phyloP scores from a whole-genome alignment of 2,329 filamentous ascomycete genomes.

The Pseudogymnoascus sp. region DNA sequence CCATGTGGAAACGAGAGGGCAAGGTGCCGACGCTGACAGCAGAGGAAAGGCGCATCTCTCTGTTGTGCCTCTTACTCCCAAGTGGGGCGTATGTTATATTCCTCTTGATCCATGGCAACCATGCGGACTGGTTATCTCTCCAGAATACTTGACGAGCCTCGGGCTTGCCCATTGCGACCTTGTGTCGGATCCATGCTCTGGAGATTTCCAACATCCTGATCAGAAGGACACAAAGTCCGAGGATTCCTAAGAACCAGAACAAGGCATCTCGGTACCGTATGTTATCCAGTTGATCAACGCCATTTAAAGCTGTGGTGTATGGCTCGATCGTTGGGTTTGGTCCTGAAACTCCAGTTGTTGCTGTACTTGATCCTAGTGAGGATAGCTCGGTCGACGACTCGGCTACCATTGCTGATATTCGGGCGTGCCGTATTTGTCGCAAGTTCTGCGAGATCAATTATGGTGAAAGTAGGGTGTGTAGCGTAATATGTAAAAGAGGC shows the following conservation, averaged over 20 bases:
- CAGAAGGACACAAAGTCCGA: slow-evolving; percentile 43
- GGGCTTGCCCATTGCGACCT: slow-evolving; percentile 47
- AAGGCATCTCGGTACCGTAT: slow-evolving; percentile 46
- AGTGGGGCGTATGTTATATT: slow-evolving; percentile 55
- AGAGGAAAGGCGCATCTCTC: slow-evolving; percentile 53
- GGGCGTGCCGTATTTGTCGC: background rate
- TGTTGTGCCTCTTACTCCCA: slow-evolving; percentile 57
- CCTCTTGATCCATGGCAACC: slow-evolving; percentile 55
- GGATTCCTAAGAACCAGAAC: slow-evolving; percentile 52
- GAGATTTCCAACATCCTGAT: slow-evolving; percentile 46
- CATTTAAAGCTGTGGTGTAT: slow-evolving; percentile 47
- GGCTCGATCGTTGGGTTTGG: slow-evolving; percentile 43
- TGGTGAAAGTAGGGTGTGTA: background rate
- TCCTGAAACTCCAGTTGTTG: slow-evolving; percentile 11
- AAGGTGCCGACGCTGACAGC: slow-evolving; percentile 54
- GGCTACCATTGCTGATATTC: background rate
- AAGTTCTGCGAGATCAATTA: slow-evolving; percentile 1
- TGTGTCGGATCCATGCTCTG: slow-evolving; percentile 48
- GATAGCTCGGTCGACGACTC: background rate
- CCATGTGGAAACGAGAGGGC: slow-evolving; percentile 53
- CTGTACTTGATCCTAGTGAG: background rate
- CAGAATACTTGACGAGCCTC: slow-evolving; percentile 50
- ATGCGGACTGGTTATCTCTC: slow-evolving; percentile 47
- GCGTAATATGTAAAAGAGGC: background rate
- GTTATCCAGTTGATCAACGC: slow-evolving; percentile 52